Evolutionary conservation across 495 filamentous ascomycete genomes (phyloP).

Genomic region (Stereocaulon alpinum): DNA sequence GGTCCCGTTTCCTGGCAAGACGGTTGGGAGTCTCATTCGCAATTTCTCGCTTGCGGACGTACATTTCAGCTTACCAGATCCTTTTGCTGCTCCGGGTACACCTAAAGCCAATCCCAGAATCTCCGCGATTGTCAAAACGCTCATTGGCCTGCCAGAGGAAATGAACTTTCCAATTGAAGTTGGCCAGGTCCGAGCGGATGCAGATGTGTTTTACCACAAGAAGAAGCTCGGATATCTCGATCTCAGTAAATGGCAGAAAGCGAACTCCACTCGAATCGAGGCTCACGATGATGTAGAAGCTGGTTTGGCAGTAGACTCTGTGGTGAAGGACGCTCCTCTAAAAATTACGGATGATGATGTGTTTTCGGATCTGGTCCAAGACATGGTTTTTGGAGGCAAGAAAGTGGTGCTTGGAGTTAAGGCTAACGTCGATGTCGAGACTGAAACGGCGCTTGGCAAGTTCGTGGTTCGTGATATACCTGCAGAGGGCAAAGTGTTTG

Average conservation of each 20-base stretch:
- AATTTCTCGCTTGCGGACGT: conserved; percentile 79
- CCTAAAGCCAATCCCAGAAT: conserved; percentile 65
- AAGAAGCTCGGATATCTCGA: conserved; percentile 68
- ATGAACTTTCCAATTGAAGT: conserved; percentile 78
- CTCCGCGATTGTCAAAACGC: conserved; percentile 68
- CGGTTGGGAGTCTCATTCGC: conserved; percentile 68
- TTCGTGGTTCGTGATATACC: conserved; percentile 73
- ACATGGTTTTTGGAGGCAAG: conserved; percentile 60
- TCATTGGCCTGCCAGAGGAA: conserved; percentile 67
- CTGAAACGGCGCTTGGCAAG: conserved; percentile 67
- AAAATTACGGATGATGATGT: conserved; percentile 67
- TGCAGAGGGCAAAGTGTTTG: conserved; percentile 69
- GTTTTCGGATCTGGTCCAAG: conserved; percentile 63
- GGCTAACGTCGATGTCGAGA: conserved; percentile 73
- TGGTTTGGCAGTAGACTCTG: conserved; percentile 58
- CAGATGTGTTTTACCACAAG: conserved; percentile 66
- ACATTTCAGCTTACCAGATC: conserved; percentile 71
- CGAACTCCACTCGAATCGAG: conserved; percentile 63
- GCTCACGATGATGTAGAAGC: conserved; percentile 41
- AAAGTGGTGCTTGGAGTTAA: conserved; percentile 55
- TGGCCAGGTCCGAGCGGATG: conserved; percentile 57
- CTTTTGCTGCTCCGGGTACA: conserved; percentile 62
- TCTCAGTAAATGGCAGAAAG: conserved; percentile 69
- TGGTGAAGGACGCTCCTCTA: conserved; percentile 66
- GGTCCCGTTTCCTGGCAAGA: conserved; percentile 68